phyloP scores from a whole-genome alignment of 805 yeast genomes.

The Peterozyma toletana region DNA sequence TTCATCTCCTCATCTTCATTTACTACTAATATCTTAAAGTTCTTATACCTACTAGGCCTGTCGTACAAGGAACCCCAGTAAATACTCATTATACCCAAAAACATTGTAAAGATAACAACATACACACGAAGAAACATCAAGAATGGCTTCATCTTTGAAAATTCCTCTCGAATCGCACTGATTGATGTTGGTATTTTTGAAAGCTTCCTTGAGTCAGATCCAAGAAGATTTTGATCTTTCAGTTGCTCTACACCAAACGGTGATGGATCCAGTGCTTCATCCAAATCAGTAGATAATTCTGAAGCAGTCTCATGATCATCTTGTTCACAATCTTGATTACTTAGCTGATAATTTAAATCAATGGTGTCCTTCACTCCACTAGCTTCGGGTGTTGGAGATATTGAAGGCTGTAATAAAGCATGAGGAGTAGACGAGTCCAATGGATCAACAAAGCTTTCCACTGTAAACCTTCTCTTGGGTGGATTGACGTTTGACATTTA shows the following conservation, averaged over 20 bases:
- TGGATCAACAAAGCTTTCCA: slow-evolving; percentile 1
- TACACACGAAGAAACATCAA: slow-evolving; percentile 11
- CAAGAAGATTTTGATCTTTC: not conserved
- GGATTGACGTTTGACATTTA: too few species aligned
- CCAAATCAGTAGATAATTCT: not conserved
- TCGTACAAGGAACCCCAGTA: slow-evolving; percentile 43
- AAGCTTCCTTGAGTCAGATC: not conserved
- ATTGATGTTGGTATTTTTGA: not conserved
- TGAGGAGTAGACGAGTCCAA: not conserved
- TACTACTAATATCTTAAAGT: slow-evolving; percentile 30
- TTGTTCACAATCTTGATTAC: not conserved
- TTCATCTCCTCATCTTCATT: slow-evolving; percentile 23
- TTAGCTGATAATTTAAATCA: not conserved
- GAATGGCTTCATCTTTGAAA: slow-evolving; percentile 3
- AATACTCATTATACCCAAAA: slow-evolving; percentile 23
- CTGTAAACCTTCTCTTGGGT: not conserved
- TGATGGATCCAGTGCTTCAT: not conserved
- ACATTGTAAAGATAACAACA: slow-evolving; percentile 13
- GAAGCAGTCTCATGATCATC: not conserved
- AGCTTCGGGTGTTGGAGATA: not conserved
- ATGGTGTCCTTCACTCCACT: too few species aligned
- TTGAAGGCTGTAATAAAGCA: not conserved
- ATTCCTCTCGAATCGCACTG: not conserved
- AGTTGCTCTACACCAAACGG: not conserved
- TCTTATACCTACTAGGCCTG: slow-evolving; percentile 20